Evolutionary conservation across 2,329 filamentous ascomycete genomes (phyloP).

Genomic region (Curvularia sp.): DNA sequence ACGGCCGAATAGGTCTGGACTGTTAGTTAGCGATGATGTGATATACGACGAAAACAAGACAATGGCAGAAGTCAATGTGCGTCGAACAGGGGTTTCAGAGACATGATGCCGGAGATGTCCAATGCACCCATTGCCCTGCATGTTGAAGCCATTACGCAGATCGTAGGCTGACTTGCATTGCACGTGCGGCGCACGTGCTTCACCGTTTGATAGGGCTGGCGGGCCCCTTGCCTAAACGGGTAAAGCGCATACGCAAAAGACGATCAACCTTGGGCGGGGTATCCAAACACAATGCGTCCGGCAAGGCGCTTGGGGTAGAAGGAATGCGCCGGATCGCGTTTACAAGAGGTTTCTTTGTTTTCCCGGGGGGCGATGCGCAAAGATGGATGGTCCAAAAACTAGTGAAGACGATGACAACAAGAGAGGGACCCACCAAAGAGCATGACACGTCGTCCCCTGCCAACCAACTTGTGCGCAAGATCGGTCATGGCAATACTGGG

Average conservation of each 20-base stretch:
- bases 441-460: slow-evolving; percentile 76
- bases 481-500: slow-evolving; percentile 73
- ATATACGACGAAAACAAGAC: not conserved
- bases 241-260: slow-evolving; percentile 9
- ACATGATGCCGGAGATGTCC: not conserved
- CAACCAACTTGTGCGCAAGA: slow-evolving; percentile 70
- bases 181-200: slow-evolving; percentile 15
- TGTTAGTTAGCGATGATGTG: slow-evolving; percentile 12
- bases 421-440: slow-evolving; percentile 66
- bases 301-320: not conserved
- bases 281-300: slow-evolving; percentile 3
- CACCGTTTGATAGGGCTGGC: slow-evolving; percentile 18
- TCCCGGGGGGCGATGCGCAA: not conserved
- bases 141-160: slow-evolving; percentile 6
- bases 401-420: slow-evolving; percentile 9
- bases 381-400: slow-evolving; percentile 6
- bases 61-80: not conserved
- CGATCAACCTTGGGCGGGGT: slow-evolving; percentile 11
- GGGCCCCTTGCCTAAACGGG: slow-evolving; percentile 15
- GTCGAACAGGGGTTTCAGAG: not conserved
- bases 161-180: slow-evolving; percentile 2
- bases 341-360: not conserved
- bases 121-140: not conserved
- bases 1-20: slow-evolving; percentile 72
- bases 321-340: not conserved